Evolutionary conservation across 1,284 basidiomycete species (phyloP).

Genomic region (Cryptococcus wingfieldii): DNA sequence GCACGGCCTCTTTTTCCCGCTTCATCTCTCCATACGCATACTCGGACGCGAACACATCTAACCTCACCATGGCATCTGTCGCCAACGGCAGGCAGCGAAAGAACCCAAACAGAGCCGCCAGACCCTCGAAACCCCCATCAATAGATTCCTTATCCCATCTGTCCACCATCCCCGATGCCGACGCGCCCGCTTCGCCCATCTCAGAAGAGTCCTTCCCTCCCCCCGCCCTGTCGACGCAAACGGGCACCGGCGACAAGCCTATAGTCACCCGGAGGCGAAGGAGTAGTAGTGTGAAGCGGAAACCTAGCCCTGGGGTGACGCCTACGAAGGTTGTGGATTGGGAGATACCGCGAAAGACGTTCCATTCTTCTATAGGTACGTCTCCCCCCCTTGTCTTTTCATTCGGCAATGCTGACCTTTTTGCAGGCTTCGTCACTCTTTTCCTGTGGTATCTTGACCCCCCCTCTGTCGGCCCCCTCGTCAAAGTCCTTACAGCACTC

Average conservation of each 20-base stretch:
- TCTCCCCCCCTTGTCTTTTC: constrained; percentile 13
- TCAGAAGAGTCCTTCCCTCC: constrained; percentile 18
- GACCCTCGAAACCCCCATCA: no score
- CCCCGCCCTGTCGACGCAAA: constrained; percentile 35
- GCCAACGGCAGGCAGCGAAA: no score
- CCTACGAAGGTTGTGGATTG: constrained; percentile 48
- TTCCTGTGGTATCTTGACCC: constrained; percentile 57
- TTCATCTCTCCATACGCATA: no score
- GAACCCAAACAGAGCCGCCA: no score
- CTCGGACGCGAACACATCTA: no score
- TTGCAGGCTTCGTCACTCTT: constrained; percentile 73
- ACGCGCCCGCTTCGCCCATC: no score
- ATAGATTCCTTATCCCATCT: no score
- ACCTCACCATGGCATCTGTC: no score
- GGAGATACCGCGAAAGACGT: constrained; percentile 84
- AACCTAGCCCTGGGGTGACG: constrained; percentile 41
- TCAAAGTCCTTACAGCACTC: constrained; percentile 62
- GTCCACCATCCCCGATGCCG: no score
- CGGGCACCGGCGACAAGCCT: constrained; percentile 18
- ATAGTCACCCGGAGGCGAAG: constrained; percentile 29
- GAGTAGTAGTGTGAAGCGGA: constrained; percentile 35
- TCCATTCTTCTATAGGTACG: constrained; percentile 87
- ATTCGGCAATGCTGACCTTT: not conserved
- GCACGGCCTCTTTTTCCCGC: no score
- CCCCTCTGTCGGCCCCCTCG: constrained; percentile 53